phyloP scores from a whole-genome alignment of 169 alveolate species.

The Plasmodium relictum region DNA sequence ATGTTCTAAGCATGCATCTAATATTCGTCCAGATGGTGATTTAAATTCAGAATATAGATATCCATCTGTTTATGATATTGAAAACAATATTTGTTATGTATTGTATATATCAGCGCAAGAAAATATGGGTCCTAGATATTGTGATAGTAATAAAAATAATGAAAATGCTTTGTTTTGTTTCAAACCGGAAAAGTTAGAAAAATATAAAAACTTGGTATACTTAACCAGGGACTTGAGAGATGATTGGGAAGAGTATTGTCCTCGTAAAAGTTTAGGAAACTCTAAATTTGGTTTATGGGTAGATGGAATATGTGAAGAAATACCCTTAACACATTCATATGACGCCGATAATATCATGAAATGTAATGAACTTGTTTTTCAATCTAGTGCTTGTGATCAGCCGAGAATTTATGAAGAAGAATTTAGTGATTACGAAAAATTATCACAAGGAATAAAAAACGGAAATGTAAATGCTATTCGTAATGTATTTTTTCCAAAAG shows the following conservation, averaged over 20 bases:
- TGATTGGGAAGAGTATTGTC: constrained; percentile 84
- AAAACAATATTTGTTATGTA: constrained; percentile 78
- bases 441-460: constrained; percentile 22
- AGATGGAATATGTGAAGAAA: constrained; percentile 74
- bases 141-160: constrained; percentile 80
- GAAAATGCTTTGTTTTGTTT: constrained; percentile 80
- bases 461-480: constrained; percentile 33
- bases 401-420: constrained; percentile 69
- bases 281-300: constrained; percentile 86
- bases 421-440: constrained; percentile 54
- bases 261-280: constrained; percentile 80
- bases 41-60: constrained; percentile 79
- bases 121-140: constrained; percentile 85
- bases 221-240: constrained; percentile 77
- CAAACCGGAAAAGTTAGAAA: constrained; percentile 80
- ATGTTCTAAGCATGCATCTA: constrained; percentile 83
- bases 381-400: constrained; percentile 82
- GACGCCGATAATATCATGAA: constrained; percentile 31
- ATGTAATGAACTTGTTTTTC: constrained; percentile 81
- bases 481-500: constrained; percentile 68
- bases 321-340: neutral
- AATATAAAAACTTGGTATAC: constrained; percentile 76
- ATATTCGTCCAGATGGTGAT: constrained; percentile 71
- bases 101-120: constrained; percentile 85
- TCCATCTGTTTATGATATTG: constrained; percentile 84